Conservation (phyloP, 345 rosid species). For the Firmiana major region DNA sequence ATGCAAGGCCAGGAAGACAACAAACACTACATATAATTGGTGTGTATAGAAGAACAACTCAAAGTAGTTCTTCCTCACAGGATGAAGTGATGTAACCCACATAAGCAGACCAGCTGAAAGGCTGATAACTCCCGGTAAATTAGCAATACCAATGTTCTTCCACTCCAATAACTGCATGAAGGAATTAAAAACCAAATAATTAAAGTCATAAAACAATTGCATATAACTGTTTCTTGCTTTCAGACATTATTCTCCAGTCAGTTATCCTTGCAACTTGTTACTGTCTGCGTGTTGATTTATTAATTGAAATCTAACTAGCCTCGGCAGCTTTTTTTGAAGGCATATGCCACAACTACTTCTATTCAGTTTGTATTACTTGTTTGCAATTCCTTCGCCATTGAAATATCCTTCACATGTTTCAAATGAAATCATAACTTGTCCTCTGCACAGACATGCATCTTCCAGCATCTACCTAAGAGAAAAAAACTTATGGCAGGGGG, state of each 20-base stretch:
- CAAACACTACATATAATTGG: slow-evolving; percentile 74
- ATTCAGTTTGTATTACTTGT: too few species aligned
- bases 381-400: too few species aligned
- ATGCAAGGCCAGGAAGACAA: slow-evolving; percentile 77
- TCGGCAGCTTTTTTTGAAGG: too few species aligned
- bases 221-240: too few species aligned
- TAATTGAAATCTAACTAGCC: too few species aligned
- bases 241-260: too few species aligned
- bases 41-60: slow-evolving; percentile 95
- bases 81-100: slow-evolving; percentile 79
- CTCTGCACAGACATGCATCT: neutral
- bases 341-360: too few species aligned
- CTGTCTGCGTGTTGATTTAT: too few species aligned
- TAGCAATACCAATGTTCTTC: slow-evolving; percentile 51
- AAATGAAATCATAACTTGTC: neutral
- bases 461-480: neutral
- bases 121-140: slow-evolving; percentile 74
- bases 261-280: too few species aligned
- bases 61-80: slow-evolving; percentile 63
- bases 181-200: neutral
- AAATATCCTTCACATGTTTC: too few species aligned
- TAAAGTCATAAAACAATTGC: neutral
- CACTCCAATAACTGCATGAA: slow-evolving; percentile 58
- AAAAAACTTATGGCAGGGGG: neutral
- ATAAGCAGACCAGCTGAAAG: slow-evolving; percentile 72